Percentiles rank a stretch among this genome's conserved stretches.
phyloP scores from a whole-genome alignment of 2,329 filamentous ascomycete genomes.

The Diaporthe velutina region DNA sequence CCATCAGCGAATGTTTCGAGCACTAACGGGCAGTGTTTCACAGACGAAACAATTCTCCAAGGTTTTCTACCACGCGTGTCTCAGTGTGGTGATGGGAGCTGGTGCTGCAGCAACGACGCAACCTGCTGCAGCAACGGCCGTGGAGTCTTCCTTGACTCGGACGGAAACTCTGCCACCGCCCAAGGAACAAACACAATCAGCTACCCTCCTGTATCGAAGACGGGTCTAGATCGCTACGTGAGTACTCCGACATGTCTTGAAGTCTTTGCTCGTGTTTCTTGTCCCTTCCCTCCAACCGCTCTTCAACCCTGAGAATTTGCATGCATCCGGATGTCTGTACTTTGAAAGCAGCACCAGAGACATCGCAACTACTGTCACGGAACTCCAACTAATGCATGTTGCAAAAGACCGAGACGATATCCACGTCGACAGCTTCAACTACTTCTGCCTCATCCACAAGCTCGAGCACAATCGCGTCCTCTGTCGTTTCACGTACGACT shows the following conservation, averaged over 20 bases:
- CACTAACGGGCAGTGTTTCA: background rate
- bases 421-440: background rate
- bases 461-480: background rate
- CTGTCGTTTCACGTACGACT: background rate
- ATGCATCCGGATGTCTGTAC: background rate
- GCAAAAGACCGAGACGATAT: background rate
- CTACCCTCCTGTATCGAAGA: background rate
- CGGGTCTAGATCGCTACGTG: background rate
- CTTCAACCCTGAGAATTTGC: background rate
- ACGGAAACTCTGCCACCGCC: background rate
- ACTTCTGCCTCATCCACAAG: background rate
- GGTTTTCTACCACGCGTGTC: background rate
- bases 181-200: background rate
- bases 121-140: background rate
- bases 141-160: background rate
- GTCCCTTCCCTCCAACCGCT: background rate
- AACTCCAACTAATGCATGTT: background rate
- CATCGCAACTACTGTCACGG: background rate
- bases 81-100: constrained; percentile 8
- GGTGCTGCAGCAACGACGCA: background rate
- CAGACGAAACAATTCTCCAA: background rate
- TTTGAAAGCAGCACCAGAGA: background rate
- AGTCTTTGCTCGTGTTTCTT: background rate
- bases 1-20: background rate
- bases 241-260: background rate